Evolutionary conservation across 768 basidiomycete species (phyloP).

Genomic region (Neoboletus brunneissimus): DNA sequence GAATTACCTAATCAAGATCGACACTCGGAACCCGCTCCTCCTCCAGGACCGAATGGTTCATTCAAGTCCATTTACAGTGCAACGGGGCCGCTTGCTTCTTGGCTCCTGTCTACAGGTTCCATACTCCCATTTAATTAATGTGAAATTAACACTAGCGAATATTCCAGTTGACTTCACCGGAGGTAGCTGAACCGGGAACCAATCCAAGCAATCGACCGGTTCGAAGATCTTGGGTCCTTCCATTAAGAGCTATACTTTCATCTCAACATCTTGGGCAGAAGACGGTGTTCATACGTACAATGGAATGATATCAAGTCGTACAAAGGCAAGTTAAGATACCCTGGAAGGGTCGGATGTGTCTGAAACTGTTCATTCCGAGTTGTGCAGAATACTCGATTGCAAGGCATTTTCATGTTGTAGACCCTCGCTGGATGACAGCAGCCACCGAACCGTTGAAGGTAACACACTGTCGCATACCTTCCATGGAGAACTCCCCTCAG

Average conservation of each 20-base stretch:
- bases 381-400: neutral
- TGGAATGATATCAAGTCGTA: slow-evolving; percentile 1
- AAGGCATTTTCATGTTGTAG: neutral
- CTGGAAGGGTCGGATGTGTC: neutral
- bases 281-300: slow-evolving; percentile 21
- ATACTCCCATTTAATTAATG: slow-evolving; percentile 3
- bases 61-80: neutral
- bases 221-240: neutral
- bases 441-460: neutral
- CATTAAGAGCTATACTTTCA: slow-evolving; percentile 10
- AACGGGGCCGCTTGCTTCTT: slow-evolving; percentile 3
- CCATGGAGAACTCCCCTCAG: neutral
- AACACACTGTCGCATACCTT: neutral
- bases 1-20: slow-evolving; percentile 28
- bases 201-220: neutral
- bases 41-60: neutral
- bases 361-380: neutral
- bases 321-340: neutral
- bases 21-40: slow-evolving; percentile 5
- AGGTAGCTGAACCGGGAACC: neutral
- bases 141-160: slow-evolving; percentile 3
- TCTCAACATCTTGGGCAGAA: slow-evolving; percentile 5
- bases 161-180: neutral
- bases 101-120: neutral
- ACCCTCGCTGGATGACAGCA: neutral